These are phyloP conservation scores for Fusarium scirpi DNA, from an alignment of 2,329 filamentous ascomycete genomes.

Conservation along the genomic window DNA sequence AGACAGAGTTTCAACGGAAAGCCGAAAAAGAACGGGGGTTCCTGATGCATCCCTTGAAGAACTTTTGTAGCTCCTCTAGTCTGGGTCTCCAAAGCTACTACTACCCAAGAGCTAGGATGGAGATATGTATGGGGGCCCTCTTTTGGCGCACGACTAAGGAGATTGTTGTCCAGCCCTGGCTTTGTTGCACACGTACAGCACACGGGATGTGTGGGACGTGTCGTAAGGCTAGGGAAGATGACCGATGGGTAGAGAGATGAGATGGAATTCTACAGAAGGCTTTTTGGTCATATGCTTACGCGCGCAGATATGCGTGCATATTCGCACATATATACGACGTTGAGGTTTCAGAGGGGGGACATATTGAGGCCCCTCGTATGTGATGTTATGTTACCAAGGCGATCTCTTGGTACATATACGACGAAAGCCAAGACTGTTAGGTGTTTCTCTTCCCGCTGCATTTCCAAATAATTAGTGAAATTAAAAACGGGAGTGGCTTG, in stretches of 20 bases:
- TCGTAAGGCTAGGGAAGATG: constrained; percentile 11
- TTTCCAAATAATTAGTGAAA: neutral
- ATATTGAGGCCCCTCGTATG: constrained; percentile 14
- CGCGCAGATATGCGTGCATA: neutral
- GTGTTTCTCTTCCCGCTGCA: neutral
- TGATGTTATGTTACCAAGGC: constrained; percentile 5
- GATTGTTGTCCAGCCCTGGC: constrained; percentile 8
- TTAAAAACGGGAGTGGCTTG: constrained; percentile 28
- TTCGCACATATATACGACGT: neutral
- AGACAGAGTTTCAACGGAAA: constrained; percentile 14
- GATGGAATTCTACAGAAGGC: constrained; percentile 1
- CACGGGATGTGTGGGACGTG: constrained; percentile 23
- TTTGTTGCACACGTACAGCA: constrained; percentile 7
- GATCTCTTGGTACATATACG: neutral
- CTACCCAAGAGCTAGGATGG: constrained; percentile 6
- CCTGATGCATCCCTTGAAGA: constrained; percentile 7
- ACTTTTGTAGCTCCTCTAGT: constrained; percentile 2
- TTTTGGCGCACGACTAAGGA: constrained; percentile 18
- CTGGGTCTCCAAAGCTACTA: neutral
- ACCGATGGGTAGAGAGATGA: neutral
- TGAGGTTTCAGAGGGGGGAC: neutral
- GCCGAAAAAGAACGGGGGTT: constrained; percentile 7
- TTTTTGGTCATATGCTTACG: neutral
- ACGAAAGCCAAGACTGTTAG: constrained; percentile 14
- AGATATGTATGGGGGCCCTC: constrained; percentile 8